Base-by-base conservation (phyloP, 2,329 filamentous ascomycete genomes). In the Apiospora malaysiana region DNA sequence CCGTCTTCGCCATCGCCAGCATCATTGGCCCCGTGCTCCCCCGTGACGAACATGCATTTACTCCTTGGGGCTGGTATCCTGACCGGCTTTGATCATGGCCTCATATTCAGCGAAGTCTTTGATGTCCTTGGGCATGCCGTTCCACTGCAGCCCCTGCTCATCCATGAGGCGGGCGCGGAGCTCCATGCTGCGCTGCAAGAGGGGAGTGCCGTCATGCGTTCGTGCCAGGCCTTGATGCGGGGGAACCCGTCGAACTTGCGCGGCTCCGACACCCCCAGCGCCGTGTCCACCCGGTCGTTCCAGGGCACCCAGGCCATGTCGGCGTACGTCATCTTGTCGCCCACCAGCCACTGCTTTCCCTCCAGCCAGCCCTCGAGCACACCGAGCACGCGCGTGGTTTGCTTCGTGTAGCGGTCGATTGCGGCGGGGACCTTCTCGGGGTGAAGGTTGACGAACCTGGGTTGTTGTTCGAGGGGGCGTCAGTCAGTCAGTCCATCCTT, bases 401-500 rank as follows among this genome's bases (percentile, higher is more conserved):
- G 85, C 37, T 81, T 80, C 23, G 75, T 69, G 74, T 86, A 87
- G 23, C 85, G 82, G 6, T 84, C 81, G 27, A 82, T 83, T 85
- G 21, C 79, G 81, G 0, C 76, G 78, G 25, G 85, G 45, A 72
- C 82, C 51, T 59, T 82, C 70, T 87, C 84, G 0, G 76, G 77
- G 75, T 86, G 82, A 70, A 81, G 83, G 10, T 69, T 56, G 75
- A n/a, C n/a, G 76, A 84, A 86, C 84, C 74, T 86, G 85, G 23
- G n/a, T n/a, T n/a, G n/a, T n/a, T n/a, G n/a, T n/a, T n/a, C n/a
- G n/a, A n/a, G n/a, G n/a, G n/a, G n/a, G n/a, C n/a, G n/a, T n/a
- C n/a, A n/a, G n/a, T n/a, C n/a, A n/a, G n/a, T n/a, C n/a, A n/a
- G n/a, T n/a, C n/a, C n/a, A n/a, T n/a, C n/a, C n/a, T n/a, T n/a